Base-by-base conservation (phyloP, 768 basidiomycete genomes). In the Serendipita indica region DNA sequence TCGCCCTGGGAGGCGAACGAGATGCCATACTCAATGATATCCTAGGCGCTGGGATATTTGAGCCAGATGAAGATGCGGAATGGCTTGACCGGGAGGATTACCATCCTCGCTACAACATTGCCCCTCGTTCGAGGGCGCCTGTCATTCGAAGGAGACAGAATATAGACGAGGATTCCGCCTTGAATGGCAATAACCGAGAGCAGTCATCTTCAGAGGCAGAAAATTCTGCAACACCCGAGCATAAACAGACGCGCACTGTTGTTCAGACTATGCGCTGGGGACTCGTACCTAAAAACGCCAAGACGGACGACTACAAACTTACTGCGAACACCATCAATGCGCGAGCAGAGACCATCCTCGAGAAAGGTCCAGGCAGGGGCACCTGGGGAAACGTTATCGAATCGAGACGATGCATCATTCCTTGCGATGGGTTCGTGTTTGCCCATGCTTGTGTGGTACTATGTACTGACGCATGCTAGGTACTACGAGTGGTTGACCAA, bases 401-500 rank as follows among this genome's bases (percentile, higher is more conserved):
- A 18, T 79, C 73, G 70, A 86, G 88, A 63, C 78, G 94, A 34
- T 97, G 93, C 66, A 78, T 85, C n/a, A 79, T 97, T 58, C 71
- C 86, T 20, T 86, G 83, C 57, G 78, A 89, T 67, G 88, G 89
- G 77, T 86, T 72, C 64, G 73, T 69, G 0, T 27, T 7, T 46
- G 28, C 25, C 37, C n/a, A 22, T 3, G 2, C n/a, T n/a, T 18
- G 52, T 33, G 16, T 25, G n/a, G 27, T 39, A 33, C 35, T 14
- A 61, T 3, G 28, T 28, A 28, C n/a, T 20, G 27, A 4, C 13
- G 10, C 25, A 22, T 41, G 25, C 25, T 61, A 89, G 89, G 30
- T 96, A 96, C 69, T 97, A 89, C 67, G 94, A 99, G 70, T 97
- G 94, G 94, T 75, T 89, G 39, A 84, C 82, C 59, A 89, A 84